Conservation (phyloP, 441 rosid genomes). For the Arabidopsis hybrid region DNA sequence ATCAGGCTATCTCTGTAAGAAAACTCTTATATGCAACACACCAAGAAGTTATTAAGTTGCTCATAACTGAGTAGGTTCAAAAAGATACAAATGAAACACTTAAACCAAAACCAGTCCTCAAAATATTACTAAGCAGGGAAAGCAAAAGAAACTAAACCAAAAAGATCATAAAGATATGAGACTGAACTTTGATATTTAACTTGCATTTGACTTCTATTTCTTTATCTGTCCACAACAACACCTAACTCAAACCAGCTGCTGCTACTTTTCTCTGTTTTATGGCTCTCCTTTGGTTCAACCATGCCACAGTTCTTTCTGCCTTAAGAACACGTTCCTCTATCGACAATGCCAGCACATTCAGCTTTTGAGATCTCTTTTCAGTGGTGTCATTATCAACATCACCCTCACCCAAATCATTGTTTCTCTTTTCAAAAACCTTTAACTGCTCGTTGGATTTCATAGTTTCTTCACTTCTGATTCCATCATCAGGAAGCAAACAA, state of each 20-base stretch:
- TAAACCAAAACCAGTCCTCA: too few relatives aligned
- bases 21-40: neutral
- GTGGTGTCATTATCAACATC: neutral
- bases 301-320: neutral
- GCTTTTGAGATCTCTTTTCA: conserved; percentile 1
- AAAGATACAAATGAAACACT: too few relatives aligned
- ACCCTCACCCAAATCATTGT: conserved; percentile 3
- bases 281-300: neutral
- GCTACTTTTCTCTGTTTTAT: neutral
- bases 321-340: neutral
- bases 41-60: neutral
- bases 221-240: neutral
- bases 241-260: neutral
- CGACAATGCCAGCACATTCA: neutral
- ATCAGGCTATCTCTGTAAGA: neutral
- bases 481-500: conserved; percentile 9
- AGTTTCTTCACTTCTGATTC: neutral
- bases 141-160: neutral
- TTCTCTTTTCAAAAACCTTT: neutral
- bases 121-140: neutral
- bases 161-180: conserved; percentile 4
- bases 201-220: neutral
- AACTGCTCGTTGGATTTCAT: neutral
- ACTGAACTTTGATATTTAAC: conserved; percentile 9
- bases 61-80: neutral